Percentiles rank a stretch among this genome's conserved stretches.
These are phyloP conservation scores for Xerocomellus dryophilus DNA, from an alignment of 768 basidiomycete genomes.

Conservation along the genomic window DNA sequence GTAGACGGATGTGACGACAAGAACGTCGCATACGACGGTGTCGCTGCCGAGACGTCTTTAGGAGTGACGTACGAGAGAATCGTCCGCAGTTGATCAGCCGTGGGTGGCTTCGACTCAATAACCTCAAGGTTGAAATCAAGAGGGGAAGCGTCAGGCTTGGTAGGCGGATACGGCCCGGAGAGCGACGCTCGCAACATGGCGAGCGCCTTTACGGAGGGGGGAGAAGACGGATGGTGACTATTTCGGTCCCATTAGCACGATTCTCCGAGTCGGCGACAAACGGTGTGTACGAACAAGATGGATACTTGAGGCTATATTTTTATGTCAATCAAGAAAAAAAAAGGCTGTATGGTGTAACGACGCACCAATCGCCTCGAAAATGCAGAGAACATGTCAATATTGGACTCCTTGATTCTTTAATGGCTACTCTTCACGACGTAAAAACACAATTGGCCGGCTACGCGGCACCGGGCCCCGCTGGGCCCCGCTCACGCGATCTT, in stretches of 20 bases:
- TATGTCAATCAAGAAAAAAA: background rate
- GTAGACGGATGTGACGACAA: conserved; percentile 61
- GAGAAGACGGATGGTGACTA: conserved; percentile 66
- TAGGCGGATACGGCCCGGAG: conserved; percentile 59
- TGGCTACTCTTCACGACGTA: background rate
- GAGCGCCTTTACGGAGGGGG: conserved; percentile 61
- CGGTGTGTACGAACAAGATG: conserved; percentile 50
- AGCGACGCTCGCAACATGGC: conserved; percentile 56
- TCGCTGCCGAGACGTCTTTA: conserved; percentile 30
- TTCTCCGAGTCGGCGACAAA: conserved; percentile 2
- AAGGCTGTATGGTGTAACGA: conserved; percentile 3
- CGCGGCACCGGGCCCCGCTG: too few relatives aligned
- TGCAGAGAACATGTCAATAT: conserved; percentile 35
- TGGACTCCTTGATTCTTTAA: too few relatives aligned
- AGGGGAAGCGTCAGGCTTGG: conserved; percentile 43
- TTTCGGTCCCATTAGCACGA: conserved; percentile 1
- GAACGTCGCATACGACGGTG: conserved; percentile 37
- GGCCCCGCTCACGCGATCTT: background rate
- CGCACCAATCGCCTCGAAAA: conserved; percentile 36
- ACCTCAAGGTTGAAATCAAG: conserved; percentile 72
- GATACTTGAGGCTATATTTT: conserved; percentile 54
- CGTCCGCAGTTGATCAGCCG: conserved; percentile 61
- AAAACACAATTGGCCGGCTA: too few relatives aligned
- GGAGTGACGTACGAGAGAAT: conserved; percentile 57
- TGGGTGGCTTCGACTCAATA: conserved; percentile 62